Evolutionary conservation across 768 basidiomycete genomes (phyloP), one percentile per base, ranked within the genome.

Genomic region (Boletus coccyginus): DNA sequence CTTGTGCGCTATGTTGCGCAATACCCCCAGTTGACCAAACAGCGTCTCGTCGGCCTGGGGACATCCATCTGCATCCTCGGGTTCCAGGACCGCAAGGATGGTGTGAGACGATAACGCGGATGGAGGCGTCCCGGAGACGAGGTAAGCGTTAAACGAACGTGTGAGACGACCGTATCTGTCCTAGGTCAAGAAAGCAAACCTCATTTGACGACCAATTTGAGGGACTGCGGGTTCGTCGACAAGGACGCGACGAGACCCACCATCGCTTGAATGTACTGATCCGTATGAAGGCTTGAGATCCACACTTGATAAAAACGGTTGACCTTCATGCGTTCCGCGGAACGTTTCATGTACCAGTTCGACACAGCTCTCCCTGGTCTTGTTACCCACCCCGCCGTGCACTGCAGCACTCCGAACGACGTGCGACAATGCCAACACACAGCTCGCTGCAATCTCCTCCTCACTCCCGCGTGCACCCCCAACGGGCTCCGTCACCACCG

Each of bases 271-370:
- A 81, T 73, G 69, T 88, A 94, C 45, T 84, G 73, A 66, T 93
- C 92, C 92, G 32, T 44, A 42, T 13, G 0, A 8, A 36, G 24
- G 3, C 16, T 14, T 57, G 14, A 48, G 49, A 29, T 40, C n/a
- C 14, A 27, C 7, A 5, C 24, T n/a, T 21, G 2, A 4, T 0
- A 27, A 13, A n/a, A n/a, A n/a, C 7, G 5, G 0, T 39, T 9
- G 58, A 90, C 90, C 90, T 59, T 85, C 82, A 55, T 86, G 86
- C 2, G 71, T 70, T 56, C 87, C 88, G 43, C 82, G 78, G 76
- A 96, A 96, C 1, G 91, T 84, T 53, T 94, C 91, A 4, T 78
- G 73, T 1, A 93, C 80, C 13, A 98, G 68, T 61, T 94, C 92
- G 35, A 88, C 73, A 52, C 91, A 87, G 0, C 81, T 73, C 53